Base-by-base conservation (phyloP, 2,329 filamentous ascomycete species). In the Emergomyces orientalis region DNA sequence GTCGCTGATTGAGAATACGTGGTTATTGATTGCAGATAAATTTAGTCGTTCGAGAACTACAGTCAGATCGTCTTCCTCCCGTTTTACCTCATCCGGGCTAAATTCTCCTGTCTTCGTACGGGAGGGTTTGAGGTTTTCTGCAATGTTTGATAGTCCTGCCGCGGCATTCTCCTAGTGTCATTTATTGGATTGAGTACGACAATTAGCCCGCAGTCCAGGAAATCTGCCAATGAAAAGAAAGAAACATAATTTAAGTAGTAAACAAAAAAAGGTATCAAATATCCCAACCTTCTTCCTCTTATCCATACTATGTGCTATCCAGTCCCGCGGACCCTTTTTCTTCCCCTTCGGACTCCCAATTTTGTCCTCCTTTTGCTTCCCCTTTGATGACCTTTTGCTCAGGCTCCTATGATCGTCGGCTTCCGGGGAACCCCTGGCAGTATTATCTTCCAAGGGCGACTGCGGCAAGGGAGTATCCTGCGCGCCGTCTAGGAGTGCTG, bases 11-110 rank as follows among this genome's bases (percentile, higher is more conserved):
- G 87, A 88, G 74, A 97, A 90, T 64, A 90, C 90, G 63, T 87
- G 88, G 78, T 95, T 94, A 79, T 96, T 92, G 67, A 88, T 84
- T 6, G 90, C 89, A 5, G 88, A 85, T 39, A 96, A 85, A 71
- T 95, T 92, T 65, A 99, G 83, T 54, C 89, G 84, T 71, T 96
- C 89, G 34, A 99, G 87, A 27, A 96, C 85, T 37, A 84, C 82
- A 47, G 84, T 85, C 64, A 97, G 84, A 69, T 97, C 94, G 62
- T 85, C 80, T 65, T 87, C 80, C 70, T 91, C 86, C 68, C 83
- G 79, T 64, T 82, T 74, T n/a, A 74, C 69, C 59, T 82, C 72
- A 75, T 80, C 63, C 65, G 76, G 65, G 68, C 67, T 51, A 72
- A 72, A 66, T 52, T 64, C 71, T 52, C 78, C 75, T 59, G 72